phyloP scores from a whole-genome alignment of 208 protist species.

The Vickermania ingenoplastis region DNA sequence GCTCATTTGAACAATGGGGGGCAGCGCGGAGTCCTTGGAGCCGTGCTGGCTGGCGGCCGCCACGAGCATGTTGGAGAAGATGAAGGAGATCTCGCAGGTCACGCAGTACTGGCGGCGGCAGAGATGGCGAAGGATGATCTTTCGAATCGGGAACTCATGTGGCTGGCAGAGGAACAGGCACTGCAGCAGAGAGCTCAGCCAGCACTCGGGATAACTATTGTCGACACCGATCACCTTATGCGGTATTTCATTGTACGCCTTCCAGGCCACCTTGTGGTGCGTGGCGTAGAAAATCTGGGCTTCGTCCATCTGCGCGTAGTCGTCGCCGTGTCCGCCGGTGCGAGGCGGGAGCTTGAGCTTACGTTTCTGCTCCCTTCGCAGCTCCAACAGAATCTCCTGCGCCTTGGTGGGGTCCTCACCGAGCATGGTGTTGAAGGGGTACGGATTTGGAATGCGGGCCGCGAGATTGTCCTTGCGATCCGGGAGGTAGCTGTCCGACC shows the following conservation, averaged over 20 bases:
- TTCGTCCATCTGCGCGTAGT: slow-evolving; percentile 76
- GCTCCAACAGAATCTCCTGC: slow-evolving; percentile 53
- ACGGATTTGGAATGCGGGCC: slow-evolving; percentile 72
- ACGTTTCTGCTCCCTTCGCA: slow-evolving; percentile 77
- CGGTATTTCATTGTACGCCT: slow-evolving; percentile 70
- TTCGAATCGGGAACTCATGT: slow-evolving; percentile 71
- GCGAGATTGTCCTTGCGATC: slow-evolving; percentile 83
- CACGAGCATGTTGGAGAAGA: slow-evolving; percentile 85
- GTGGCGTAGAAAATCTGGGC: slow-evolving; percentile 76
- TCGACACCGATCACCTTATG: slow-evolving; percentile 71
- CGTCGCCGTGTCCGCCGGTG: slow-evolving; percentile 11
- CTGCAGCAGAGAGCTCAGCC: slow-evolving; percentile 75
- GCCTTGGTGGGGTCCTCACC: slow-evolving; percentile 68
- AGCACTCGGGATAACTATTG: slow-evolving; percentile 87
- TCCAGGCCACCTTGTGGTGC: slow-evolving; percentile 78
- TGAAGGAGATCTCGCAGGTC: slow-evolving; percentile 79
- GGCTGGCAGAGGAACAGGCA: slow-evolving; percentile 80
- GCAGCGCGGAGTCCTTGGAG: slow-evolving; percentile 47
- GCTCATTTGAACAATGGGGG: slow-evolving; percentile 77
- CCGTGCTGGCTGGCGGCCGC: slow-evolving; percentile 35
- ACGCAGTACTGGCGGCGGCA: slow-evolving; percentile 78
- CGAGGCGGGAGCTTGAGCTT: slow-evolving; percentile 38
- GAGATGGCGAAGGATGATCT: slow-evolving; percentile 70
- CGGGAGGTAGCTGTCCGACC: slow-evolving; percentile 64
- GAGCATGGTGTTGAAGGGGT: slow-evolving; percentile 74